A percentile compares a stretch with the other conserved stretches of the same genome.
These are phyloP conservation scores for Cutaneotrichosporon daszewskae DNA, from an alignment of 1,284 basidiomycete genomes.

Conservation along the genomic window DNA sequence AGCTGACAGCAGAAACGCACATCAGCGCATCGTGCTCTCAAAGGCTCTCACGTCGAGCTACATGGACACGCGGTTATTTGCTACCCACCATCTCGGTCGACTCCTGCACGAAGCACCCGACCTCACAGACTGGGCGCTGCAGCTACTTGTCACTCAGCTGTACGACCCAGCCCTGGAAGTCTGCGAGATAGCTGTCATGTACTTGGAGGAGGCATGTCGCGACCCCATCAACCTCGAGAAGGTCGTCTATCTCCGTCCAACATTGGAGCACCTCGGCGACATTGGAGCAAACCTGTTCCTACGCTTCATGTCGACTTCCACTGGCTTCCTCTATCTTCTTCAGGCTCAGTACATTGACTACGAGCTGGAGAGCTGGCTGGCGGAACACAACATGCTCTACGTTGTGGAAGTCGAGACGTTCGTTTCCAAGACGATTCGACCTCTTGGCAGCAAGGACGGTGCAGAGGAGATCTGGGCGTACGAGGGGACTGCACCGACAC, in stretches of 20 bases:
- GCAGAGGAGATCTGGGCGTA: constrained; percentile 53
- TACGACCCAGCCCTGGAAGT: constrained; percentile 89
- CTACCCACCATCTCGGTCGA: constrained; percentile 80
- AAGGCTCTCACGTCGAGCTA: constrained; percentile 91
- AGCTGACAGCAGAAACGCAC: constrained; percentile 64
- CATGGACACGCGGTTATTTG: constrained; percentile 78
- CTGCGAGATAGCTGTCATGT: constrained; percentile 79
- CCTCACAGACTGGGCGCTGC: constrained; percentile 72
- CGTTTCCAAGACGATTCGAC: constrained; percentile 42
- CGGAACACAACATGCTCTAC: constrained; percentile 50
- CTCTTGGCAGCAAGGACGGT: constrained; percentile 28
- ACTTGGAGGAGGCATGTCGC: constrained; percentile 84
- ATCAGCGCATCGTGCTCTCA: constrained; percentile 81
- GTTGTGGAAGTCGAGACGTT: constrained; percentile 47
- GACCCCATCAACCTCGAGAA: constrained; percentile 74
- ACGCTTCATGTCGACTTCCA: constrained; percentile 89
- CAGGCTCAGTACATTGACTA: constrained; percentile 87
- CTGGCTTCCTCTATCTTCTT: constrained; percentile 86
- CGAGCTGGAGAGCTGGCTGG: constrained; percentile 94
- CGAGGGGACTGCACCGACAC: constrained; percentile 82
- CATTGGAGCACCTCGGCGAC: constrained; percentile 89
- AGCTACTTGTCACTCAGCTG: constrained; percentile 85
- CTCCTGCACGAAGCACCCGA: constrained; percentile 54
- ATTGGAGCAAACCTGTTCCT: constrained; percentile 81
- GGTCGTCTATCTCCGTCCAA: constrained; percentile 91